phyloP scores from a whole-genome alignment of 1,139 yeast species.

The Hemisphaericaspora xylanilytica region DNA sequence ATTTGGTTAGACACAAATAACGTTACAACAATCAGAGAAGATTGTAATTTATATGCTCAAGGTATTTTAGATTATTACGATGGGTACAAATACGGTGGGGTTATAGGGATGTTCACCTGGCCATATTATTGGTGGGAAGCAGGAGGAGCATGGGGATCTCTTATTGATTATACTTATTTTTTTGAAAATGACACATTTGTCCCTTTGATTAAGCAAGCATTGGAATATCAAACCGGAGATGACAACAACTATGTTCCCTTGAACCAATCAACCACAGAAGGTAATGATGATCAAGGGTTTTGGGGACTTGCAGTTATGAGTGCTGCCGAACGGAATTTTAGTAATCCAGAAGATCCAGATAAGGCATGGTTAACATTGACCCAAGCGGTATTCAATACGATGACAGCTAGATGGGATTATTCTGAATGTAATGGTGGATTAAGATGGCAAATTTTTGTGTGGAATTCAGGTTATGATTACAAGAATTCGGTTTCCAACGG shows the following conservation, averaged over 20 bases:
- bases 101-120: slow-evolving; percentile 69
- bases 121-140: slow-evolving; percentile 97
- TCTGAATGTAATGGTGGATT: slow-evolving; percentile 79
- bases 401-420: slow-evolving; percentile 85
- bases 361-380: slow-evolving; percentile 67
- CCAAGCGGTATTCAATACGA: slow-evolving; percentile 84
- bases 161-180: slow-evolving; percentile 64
- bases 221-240: slow-evolving; percentile 65
- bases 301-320: slow-evolving; percentile 86
- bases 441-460: slow-evolving; percentile 94
- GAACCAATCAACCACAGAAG: slow-evolving; percentile 75
- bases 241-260: slow-evolving; percentile 70
- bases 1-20: slow-evolving; percentile 38
- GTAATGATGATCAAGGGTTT: slow-evolving; percentile 90
- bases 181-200: slow-evolving; percentile 63
- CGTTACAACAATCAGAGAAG: slow-evolving; percentile 38
- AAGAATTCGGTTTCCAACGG: slow-evolving; percentile 91
- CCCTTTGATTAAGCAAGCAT: slow-evolving; percentile 52
- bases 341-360: slow-evolving; percentile 49
- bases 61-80: slow-evolving; percentile 75
- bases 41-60: slow-evolving; percentile 54
- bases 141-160: slow-evolving; percentile 81
- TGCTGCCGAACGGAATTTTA: slow-evolving; percentile 79
- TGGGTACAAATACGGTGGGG: slow-evolving; percentile 64
- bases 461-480: slow-evolving; percentile 93